These are phyloP conservation scores for Marchantia polymorpha DNA, from an alignment of 225 moss, liverwort and hornwort genomes.

Conservation along the genomic window DNA sequence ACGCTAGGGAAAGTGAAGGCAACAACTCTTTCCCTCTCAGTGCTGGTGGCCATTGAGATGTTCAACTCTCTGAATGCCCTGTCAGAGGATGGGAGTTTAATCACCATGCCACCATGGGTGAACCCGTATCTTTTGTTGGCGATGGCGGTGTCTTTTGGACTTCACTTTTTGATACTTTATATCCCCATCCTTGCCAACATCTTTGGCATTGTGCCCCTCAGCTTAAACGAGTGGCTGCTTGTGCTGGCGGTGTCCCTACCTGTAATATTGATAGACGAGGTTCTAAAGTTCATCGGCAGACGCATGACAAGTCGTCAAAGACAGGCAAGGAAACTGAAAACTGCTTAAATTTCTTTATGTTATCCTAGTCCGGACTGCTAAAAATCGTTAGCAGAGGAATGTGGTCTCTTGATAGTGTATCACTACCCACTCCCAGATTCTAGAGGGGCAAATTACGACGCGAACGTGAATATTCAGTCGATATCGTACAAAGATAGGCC, in stretches of 20 bases:
- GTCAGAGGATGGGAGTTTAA: constrained; percentile 84
- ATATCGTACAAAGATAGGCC: background rate
- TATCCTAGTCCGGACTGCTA: background rate
- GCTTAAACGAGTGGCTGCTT: constrained; percentile 84
- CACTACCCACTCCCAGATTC: background rate
- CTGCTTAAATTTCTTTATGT: constrained; percentile 17
- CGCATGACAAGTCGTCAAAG: constrained; percentile 63
- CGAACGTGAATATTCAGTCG: constrained; percentile 8
- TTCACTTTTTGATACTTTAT: constrained; percentile 85
- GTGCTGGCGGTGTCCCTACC: constrained; percentile 82
- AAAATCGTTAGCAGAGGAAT: constrained; percentile 13
- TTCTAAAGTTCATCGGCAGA: constrained; percentile 86
- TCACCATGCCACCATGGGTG: constrained; percentile 91
- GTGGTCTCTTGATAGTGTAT: constrained; percentile 10
- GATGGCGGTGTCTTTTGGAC: constrained; percentile 68
- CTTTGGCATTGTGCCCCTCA: constrained; percentile 88
- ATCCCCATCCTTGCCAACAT: constrained; percentile 71
- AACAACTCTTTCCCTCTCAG: constrained; percentile 78
- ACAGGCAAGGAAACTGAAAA: constrained; percentile 59
- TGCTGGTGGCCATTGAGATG: constrained; percentile 93
- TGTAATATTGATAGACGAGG: constrained; percentile 83
- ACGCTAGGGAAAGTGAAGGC: constrained; percentile 90
- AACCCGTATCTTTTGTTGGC: constrained; percentile 86
- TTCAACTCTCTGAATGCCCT: constrained; percentile 94
- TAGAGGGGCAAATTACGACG: background rate